Evolutionary conservation across 805 yeast species (phyloP), one percentile per base, ranked within the genome.

Genomic region (Sporopachydermia lactativora): DNA sequence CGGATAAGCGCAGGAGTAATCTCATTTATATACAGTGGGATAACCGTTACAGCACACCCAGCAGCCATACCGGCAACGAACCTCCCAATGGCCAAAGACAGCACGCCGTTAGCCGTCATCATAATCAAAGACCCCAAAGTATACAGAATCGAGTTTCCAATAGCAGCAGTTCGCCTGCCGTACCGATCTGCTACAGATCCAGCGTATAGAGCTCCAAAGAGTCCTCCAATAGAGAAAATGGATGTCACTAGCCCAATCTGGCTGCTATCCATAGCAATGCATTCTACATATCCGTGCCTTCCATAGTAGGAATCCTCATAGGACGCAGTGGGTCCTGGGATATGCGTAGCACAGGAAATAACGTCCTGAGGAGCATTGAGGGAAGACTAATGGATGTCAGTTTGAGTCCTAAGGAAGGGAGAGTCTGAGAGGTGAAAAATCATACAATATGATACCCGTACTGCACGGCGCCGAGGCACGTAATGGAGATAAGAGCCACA

Each of bases 361-460:
- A 73, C 71, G 11, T 71, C 68, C 43, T 81, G 81, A 0, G 96
- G 96, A 4, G 96, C 94, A 60, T 89, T 89, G 55, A 89, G 67
- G 57, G 88, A 96, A 1, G 96, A 80, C 59, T 57, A 39, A 3
- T 3, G 5, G 15, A 18, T n/a, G 17, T 31, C 13, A 24, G 17
- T 28, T 17, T 19, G 5, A 11, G 13, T 18, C 8, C 13, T n/a
- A 18, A n/a, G n/a, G 8, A n/a, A 24, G n/a, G n/a, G 8, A 24
- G n/a, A 17, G n/a, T 13, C 18, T 34, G 18, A 8, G 16, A 18
- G 14, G 18, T 18, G 5, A 38, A n/a, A 15, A 19, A 34, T 40
- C 58, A 36, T 48, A 57, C 62, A 80, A 89, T 78, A 56, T 92
- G 97, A 57, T 82, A 85, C 1, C 98, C 98, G 57, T 80, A 92